Base-by-base conservation (phyloP, 1,139 yeast species). In the Kodamaea plutei region DNA sequence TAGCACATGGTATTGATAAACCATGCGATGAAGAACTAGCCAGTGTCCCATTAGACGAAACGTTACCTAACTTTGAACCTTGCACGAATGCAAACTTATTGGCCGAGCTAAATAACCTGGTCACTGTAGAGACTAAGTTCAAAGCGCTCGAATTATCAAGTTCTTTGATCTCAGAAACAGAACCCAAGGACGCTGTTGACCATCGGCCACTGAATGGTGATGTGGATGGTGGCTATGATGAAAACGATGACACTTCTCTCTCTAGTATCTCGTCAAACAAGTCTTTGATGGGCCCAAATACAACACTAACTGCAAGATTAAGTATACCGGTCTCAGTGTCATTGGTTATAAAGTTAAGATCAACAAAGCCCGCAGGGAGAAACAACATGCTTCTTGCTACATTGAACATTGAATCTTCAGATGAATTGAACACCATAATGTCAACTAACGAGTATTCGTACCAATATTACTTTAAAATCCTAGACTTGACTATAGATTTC, bases 331-430 rank as follows among this genome's bases (percentile, higher is more conserved):
- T 74, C 1, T 60, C 63, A 15, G 69, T 79, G 2, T 63, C 76
- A 0, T 54, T 75, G 29, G 74, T 76, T 24, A 66, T 82, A 42
- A 64, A 76, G 37, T 58, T 82, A 24, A 69, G 79, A 41, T 70
- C 79, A 33, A 64, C 77, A 17, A 68, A 73, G 51, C 66, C 84
- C 2, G 77, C 75, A 2, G 79, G 79, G 5, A 63, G 76, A 31
- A 67, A 70, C 39, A 69, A 70, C 35, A 54, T 68, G 14, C 48
- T 78, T 4, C 52, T 78, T 12, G 70, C 80, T 1, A 72, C 79
- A 0, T 54, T 82, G 29, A 81, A 73, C 34, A 55, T 81, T 14
- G 78, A 74, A 35, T 59, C 75, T 1, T 68, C 82, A 1, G 75
- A 66, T 32, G 71, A 58, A 29, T 48, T 66, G 16, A 49, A 49